Conservation (phyloP, 1,139 yeast species). For the Candida sojae region DNA sequence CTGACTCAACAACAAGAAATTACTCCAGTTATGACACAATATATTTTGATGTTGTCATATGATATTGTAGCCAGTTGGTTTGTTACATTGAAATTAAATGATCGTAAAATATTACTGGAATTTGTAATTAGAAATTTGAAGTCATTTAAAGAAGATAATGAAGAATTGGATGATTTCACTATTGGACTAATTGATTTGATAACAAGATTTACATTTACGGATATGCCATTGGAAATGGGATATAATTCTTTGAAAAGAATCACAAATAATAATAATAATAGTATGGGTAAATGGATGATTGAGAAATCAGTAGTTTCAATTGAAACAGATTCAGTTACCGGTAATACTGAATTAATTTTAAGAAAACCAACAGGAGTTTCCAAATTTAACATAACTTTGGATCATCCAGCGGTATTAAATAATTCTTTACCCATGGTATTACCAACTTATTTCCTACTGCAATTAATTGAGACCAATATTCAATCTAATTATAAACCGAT, state of each 20-base stretch:
- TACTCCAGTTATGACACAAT: conserved; percentile 55
- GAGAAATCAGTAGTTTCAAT: conserved; percentile 63
- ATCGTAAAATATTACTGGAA: conserved; percentile 59
- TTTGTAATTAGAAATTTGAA: conserved; percentile 64
- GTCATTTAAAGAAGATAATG: conserved; percentile 30
- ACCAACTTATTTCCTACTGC: conserved; percentile 35
- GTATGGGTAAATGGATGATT: conserved; percentile 57
- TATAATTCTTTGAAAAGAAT: conserved; percentile 20
- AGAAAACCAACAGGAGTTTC: conserved; percentile 72
- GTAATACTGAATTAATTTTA: conserved; percentile 53
- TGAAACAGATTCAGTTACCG: conserved; percentile 53
- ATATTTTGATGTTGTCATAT: conserved; percentile 64
- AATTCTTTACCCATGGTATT: conserved; percentile 12
- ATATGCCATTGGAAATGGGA: conserved; percentile 54
- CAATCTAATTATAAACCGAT: conserved; percentile 27
- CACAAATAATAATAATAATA: conserved; percentile 19
- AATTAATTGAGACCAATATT: conserved; percentile 24
- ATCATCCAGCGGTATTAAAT: conserved; percentile 21
- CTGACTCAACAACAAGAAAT: conserved; percentile 49
- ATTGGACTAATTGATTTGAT: conserved; percentile 70
- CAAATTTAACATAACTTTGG: conserved; percentile 47
- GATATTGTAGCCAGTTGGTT: conserved; percentile 75
- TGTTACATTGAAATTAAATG: conserved; percentile 59
- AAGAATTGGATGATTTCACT: conserved; percentile 51
- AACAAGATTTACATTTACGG: conserved; percentile 65